These are phyloP conservation scores for Penicillium paradoxum DNA, from an alignment of 495 filamentous ascomycete species.

Conservation along the genomic window DNA sequence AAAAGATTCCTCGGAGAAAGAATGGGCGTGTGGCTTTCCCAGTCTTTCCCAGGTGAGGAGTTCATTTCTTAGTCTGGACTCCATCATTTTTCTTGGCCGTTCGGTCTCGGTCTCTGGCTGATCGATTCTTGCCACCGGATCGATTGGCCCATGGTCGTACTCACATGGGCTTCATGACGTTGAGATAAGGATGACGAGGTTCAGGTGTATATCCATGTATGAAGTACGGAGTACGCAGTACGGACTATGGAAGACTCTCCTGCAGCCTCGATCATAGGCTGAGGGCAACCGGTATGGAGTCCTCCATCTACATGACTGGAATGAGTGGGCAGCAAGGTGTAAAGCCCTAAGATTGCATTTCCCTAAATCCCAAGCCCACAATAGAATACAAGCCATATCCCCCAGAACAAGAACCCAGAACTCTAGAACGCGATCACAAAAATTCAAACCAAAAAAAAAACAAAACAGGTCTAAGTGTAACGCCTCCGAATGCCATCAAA, in stretches of 20 bases:
- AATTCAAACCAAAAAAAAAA: neutral
- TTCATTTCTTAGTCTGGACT: neutral
- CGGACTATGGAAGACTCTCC: too few relatives aligned
- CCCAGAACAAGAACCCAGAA: neutral
- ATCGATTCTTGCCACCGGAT: too few relatives aligned
- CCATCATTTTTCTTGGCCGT: too few relatives aligned
- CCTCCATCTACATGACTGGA: too few relatives aligned
- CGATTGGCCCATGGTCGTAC: too few relatives aligned
- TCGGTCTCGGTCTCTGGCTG: too few relatives aligned
- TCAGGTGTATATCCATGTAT: too few relatives aligned
- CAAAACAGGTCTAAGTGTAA: constrained; percentile 12
- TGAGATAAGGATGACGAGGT: neutral
- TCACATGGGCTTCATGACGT: neutral
- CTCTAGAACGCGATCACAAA: neutral
- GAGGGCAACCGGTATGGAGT: too few relatives aligned
- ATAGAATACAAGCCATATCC: too few relatives aligned
- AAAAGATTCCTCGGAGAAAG: neutral
- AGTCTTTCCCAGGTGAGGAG: neutral
- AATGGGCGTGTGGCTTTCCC: neutral
- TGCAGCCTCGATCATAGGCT: too few relatives aligned
- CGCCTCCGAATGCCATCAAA: constrained; percentile 15
- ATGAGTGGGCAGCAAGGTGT: neutral
- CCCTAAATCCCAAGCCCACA: neutral
- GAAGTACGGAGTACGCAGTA: too few relatives aligned
- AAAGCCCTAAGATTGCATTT: neutral